A percentile compares a stretch with the other conserved stretches of the same genome.
Evolutionary conservation across 768 basidiomycete species (phyloP).

Genomic region (Mycena maculata): DNA sequence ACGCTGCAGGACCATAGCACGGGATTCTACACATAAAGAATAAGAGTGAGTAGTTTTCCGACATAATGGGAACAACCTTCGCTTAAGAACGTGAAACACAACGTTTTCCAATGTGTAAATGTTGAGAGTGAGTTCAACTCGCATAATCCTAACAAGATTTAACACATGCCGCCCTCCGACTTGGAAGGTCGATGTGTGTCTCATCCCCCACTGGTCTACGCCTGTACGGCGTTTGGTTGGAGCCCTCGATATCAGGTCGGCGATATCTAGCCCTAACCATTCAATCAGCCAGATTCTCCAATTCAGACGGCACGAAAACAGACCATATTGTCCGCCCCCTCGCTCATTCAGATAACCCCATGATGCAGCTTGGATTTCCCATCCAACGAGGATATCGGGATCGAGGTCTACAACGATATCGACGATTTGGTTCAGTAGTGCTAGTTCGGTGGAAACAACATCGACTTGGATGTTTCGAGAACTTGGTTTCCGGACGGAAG

Average conservation of each 20-base stretch:
- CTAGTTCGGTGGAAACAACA: conserved; percentile 75
- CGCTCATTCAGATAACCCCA: conserved; percentile 93
- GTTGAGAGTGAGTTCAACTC: conserved; percentile 80
- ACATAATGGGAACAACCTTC: conserved; percentile 64
- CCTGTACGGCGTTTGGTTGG: conserved; percentile 55
- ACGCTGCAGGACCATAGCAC: conserved; percentile 69
- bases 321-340: conserved; percentile 70
- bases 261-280: conserved; percentile 75
- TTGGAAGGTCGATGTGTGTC: conserved; percentile 84
- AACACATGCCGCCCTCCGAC: conserved; percentile 91
- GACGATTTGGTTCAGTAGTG: conserved; percentile 79
- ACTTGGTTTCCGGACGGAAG: conserved; percentile 47
- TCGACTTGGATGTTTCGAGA: conserved; percentile 61
- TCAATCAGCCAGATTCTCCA: not conserved
- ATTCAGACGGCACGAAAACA: conserved; percentile 15
- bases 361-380: conserved; percentile 88
- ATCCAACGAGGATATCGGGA: conserved; percentile 92
- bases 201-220: conserved; percentile 76
- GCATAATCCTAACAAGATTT: conserved; percentile 93
- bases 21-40: conserved; percentile 67
- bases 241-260: conserved; percentile 82
- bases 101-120: conserved; percentile 93
- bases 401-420: conserved; percentile 83
- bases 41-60: not conserved
- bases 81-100: conserved; percentile 80